Base-by-base conservation (phyloP, 768 basidiomycete species). In the Aureoboletus auriporus region DNA sequence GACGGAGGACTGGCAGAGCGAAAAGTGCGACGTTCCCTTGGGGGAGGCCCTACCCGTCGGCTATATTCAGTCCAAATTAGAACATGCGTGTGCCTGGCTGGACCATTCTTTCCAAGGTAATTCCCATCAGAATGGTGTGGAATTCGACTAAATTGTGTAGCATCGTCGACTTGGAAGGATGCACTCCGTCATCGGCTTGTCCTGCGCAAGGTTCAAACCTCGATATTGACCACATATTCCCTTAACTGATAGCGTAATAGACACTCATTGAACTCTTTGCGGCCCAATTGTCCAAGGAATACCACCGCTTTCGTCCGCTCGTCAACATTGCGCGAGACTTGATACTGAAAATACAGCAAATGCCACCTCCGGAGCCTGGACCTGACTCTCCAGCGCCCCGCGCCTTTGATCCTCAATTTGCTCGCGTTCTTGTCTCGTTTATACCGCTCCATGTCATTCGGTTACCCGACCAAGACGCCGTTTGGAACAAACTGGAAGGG, bases 1-100 rank as follows among this genome's bases (percentile, higher is more conserved):
- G 90, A 73, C 79, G 51, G 91, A 93, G 73, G 90, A 93, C 58
- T 91, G 89, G 84, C 89, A 91, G 64, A 77, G 86, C 49, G 93
- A 96, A 54, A 93, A 93, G 68, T 86, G 83, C 57, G 91, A 91
- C 16, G 75, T 94, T 0, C 79, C 82, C 0, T 71, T 94, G 5
- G 72, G 84, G 9, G 88, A 93, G 67, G 73, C 75, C 7, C 64
- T 83, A 26, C 75, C 80, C 14, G 76, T 79, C 14, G 70, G 71
- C 40, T 74, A 76, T 47, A 65, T 88, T 23, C 49, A 84, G 7
- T 64, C 70, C 14, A 69, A 72, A 45, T 64, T 93, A 13, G 82
- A 88, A 35, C 73, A 77, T 11, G 86, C 88, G 0, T 71, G 74
- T 12, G 52, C 61, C 17, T 93, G 89, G 86, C 61, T 92, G 5